Percentiles rank a stretch among this genome's conserved stretches.
phyloP scores from a whole-genome alignment of 148 eudicot species.

The Camellia lanceoleosa region DNA sequence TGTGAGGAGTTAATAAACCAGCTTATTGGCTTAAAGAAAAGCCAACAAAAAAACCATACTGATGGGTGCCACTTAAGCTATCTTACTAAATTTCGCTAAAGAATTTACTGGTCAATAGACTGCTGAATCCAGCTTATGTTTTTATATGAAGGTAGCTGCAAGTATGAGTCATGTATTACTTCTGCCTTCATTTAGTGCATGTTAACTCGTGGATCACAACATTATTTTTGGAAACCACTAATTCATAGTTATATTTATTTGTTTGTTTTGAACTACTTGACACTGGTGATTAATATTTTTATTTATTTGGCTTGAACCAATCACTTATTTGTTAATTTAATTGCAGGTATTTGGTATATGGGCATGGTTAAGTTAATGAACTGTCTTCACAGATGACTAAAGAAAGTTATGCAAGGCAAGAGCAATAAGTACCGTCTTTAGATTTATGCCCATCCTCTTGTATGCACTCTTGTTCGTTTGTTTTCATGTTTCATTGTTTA shows the following conservation, averaged over 20 bases:
- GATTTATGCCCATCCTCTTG: not conserved
- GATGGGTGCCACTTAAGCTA: not conserved
- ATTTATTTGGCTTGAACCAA: not conserved
- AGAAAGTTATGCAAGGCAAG: conserved; percentile 2
- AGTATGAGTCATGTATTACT: not conserved
- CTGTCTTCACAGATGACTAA: not conserved
- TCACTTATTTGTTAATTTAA: not conserved
- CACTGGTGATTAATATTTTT: not conserved
- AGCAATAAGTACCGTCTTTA: not conserved
- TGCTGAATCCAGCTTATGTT: not conserved
- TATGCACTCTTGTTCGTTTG: not conserved
- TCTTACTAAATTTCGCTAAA: not conserved
- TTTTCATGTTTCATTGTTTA: not conserved
- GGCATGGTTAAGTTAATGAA: not conserved
- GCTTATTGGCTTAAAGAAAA: too few species aligned
- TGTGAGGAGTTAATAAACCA: too few species aligned
- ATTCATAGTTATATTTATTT: too few species aligned
- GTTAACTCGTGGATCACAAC: not conserved
- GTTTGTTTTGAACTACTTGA: too few species aligned
- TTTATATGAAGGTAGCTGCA: not conserved
- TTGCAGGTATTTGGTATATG: not conserved
- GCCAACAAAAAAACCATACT: too few species aligned
- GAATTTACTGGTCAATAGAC: not conserved
- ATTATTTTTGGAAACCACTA: too few species aligned
- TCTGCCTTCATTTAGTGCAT: not conserved